These are phyloP conservation scores for Fraxinus nigra DNA, from an alignment of 305 asterid genomes.

Conservation along the genomic window DNA sequence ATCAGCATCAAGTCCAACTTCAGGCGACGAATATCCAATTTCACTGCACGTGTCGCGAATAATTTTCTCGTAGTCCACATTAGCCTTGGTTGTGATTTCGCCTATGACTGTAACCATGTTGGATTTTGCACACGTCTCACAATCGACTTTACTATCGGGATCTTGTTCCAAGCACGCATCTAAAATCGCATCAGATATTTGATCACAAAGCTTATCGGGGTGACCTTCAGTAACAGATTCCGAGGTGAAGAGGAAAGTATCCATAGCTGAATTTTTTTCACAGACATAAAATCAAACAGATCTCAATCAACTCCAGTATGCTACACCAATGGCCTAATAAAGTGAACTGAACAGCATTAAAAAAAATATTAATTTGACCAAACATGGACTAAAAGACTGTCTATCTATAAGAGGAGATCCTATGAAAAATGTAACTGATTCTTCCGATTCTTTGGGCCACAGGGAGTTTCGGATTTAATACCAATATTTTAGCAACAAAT, in stretches of 20 bases:
- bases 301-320: neutral
- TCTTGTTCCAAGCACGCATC: conserved; percentile 33
- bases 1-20: conserved; percentile 22
- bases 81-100: conserved; percentile 29
- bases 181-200: conserved; percentile 28
- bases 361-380: too few relatives aligned
- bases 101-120: conserved; percentile 25
- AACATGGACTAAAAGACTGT: too few relatives aligned
- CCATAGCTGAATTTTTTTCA: conserved; percentile 12
- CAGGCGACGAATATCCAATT: conserved; percentile 21
- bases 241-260: conserved; percentile 28
- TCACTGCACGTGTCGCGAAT: conserved; percentile 19
- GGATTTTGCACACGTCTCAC: conserved; percentile 18
- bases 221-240: conserved; percentile 36
- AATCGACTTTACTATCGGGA: conserved; percentile 30
- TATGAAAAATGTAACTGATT: too few relatives aligned
- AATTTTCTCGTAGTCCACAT: conserved; percentile 20
- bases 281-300: neutral
- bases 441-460: too few relatives aligned
- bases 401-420: too few relatives aligned
- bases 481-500: too few relatives aligned
- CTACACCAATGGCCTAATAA: neutral
- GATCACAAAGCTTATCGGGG: conserved; percentile 33
- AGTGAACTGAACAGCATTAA: neutral
- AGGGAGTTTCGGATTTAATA: too few relatives aligned